Conservation (phyloP, 2,329 filamentous ascomycete species). For the Cercospora sesami region DNA sequence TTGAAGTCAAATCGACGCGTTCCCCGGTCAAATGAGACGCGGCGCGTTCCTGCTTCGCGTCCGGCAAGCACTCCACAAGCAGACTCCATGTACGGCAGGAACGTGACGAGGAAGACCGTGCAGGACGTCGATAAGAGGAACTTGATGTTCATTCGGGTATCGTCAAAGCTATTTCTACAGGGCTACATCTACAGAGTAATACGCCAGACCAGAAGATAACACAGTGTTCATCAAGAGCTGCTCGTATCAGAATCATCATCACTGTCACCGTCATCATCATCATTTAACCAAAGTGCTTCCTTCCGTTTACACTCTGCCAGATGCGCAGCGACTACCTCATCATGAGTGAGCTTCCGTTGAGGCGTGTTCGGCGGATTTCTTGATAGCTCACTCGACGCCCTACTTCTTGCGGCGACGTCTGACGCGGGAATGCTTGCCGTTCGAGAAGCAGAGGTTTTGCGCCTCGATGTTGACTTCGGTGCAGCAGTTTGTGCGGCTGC, state of each 20-base stretch:
- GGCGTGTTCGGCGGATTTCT: neutral
- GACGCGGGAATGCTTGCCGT: neutral
- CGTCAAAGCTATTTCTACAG: neutral
- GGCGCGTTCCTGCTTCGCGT: conserved; percentile 7
- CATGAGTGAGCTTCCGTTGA: neutral
- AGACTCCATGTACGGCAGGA: neutral
- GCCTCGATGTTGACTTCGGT: neutral
- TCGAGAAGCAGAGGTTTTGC: neutral
- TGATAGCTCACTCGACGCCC: neutral
- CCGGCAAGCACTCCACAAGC: neutral
- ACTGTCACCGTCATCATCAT: conserved; percentile 6
- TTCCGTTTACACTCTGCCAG: conserved; percentile 12
- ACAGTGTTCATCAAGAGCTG: conserved; percentile 1
- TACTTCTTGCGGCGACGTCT: neutral
- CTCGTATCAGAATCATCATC: neutral
- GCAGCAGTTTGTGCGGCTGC: neutral
- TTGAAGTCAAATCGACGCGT: conserved; percentile 6
- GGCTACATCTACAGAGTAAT: neutral
- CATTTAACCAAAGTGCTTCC: conserved; percentile 1
- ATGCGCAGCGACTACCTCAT: conserved; percentile 5
- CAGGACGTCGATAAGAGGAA: neutral
- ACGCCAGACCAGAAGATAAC: neutral
- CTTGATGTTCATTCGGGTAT: neutral
- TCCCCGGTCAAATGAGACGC: neutral
- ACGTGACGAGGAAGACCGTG: neutral